Evolutionary conservation across 176 grass and related monocot species (phyloP), one percentile per base, ranked within the genome.

Genomic region (Otatea glauca): DNA sequence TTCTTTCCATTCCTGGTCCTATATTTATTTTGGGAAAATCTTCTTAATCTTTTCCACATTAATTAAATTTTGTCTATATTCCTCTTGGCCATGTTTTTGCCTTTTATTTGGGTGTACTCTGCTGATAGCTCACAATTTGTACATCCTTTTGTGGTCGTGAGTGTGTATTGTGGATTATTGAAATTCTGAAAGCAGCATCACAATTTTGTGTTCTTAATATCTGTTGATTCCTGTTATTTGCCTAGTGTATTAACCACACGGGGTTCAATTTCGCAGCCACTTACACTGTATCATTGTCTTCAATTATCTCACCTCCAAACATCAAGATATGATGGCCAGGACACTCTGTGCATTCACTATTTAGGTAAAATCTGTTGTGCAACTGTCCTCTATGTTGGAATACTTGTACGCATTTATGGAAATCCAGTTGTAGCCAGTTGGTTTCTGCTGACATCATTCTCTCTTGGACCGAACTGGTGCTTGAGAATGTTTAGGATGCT

Each of bases 231-330:
- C 47, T n/a, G 5, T 69, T 70, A 37, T 58, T 81, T 73, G 49
- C 8, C 12, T 55, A 12, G 21, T 81, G 21, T 68, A 14, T 61
- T 82, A 48, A 62, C 11, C 4, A 44, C 6, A 42, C 39, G 82
- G 75, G 62, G 41, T 74, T 68, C 61, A 74, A 54, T 87, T 78
- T 85, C 87, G 81, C 93, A 98, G 93, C 83, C 96, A 66, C 88
- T 98, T 74, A 98, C 86, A 71, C 5, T 98, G 63, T 98, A 98
- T 80, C 93, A 95, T 70, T 90, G 96, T 78, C 45, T 90, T 70
- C 91, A 92, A 92, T 79, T 97, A 65, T 91, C 80, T 81, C 27
- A 16, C 70, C 4, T 68, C 45, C 86, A 55, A 89, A 72, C 63
- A 35, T 92, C 86, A 80, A 86, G 74, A 89, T 75, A 76, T 74